A percentile compares a stretch with the other conserved stretches of the same genome.
These are phyloP conservation scores for Hamamelis virginiana DNA, from an alignment of 164 flowering plant species.

Conservation along the genomic window DNA sequence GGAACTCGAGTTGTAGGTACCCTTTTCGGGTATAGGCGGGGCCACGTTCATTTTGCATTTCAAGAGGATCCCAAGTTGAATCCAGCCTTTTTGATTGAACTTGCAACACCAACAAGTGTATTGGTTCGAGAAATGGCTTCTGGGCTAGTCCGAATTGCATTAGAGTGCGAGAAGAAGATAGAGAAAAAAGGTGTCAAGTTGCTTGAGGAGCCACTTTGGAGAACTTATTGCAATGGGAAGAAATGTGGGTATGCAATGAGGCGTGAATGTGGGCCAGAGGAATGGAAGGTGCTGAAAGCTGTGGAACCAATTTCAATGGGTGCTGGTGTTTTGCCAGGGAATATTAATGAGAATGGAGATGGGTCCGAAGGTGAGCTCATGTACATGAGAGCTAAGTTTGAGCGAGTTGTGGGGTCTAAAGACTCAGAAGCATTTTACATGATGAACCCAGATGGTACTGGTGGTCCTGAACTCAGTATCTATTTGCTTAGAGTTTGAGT, in stretches of 20 bases:
- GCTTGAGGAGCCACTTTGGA: conserved; percentile 82
- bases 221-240: conserved; percentile 88
- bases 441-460: conserved; percentile 86
- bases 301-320: conserved; percentile 86
- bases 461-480: conserved; percentile 89
- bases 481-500: conserved; percentile 71
- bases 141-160: conserved; percentile 84
- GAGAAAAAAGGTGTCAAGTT: conserved; percentile 42
- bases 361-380: conserved; percentile 71
- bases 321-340: conserved; percentile 81
- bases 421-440: conserved; percentile 95
- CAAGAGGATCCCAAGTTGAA: conserved; percentile 55
- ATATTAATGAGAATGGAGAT: conserved; percentile 29
- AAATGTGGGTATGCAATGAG: conserved; percentile 77
- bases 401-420: conserved; percentile 83
- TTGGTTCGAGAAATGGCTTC: conserved; percentile 94
- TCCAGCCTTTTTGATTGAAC: conserved; percentile 75
- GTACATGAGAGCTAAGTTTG: conserved; percentile 98
- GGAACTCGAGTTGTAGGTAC: conserved; percentile 69
- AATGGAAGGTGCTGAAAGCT: conserved; percentile 68
- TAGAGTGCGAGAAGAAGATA: conserved; percentile 71
- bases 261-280: conserved; percentile 66
- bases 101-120: conserved; percentile 66
- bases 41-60: conserved; percentile 81
- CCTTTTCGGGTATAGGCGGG: conserved; percentile 80